Evolutionary conservation across 2,329 filamentous ascomycete species (phyloP).

Genomic region (Pestalotiopsis sp.): DNA sequence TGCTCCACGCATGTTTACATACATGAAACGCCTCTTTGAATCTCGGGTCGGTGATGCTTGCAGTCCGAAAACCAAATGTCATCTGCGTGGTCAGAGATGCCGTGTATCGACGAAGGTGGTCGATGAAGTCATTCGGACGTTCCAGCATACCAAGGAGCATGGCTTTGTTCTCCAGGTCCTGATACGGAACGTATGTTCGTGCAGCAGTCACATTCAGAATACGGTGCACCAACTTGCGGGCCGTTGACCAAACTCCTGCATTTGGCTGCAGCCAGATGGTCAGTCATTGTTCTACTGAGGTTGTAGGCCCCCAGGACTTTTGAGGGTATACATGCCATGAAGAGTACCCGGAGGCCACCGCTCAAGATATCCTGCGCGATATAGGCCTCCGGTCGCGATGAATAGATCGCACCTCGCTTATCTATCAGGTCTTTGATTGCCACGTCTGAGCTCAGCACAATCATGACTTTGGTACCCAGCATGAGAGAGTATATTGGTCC

Average conservation of each 20-base stretch:
- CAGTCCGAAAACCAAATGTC: constrained; percentile 47
- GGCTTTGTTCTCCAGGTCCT: constrained; percentile 56
- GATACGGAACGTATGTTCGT: constrained; percentile 53
- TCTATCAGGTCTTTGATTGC: constrained; percentile 55
- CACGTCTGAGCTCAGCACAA: constrained; percentile 47
- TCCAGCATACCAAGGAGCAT: constrained; percentile 53
- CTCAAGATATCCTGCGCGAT: constrained; percentile 36
- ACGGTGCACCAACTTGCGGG: constrained; percentile 41
- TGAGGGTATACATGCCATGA: constrained; percentile 17
- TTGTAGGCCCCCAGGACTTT: not conserved
- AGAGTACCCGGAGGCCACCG: constrained; percentile 15
- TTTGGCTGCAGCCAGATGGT: constrained; percentile 24
- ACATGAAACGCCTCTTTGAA: constrained; percentile 32
- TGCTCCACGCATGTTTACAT: not conserved
- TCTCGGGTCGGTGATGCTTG: constrained; percentile 34
- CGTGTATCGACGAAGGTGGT: constrained; percentile 48
- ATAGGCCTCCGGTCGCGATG: constrained; percentile 42
- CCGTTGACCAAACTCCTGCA: constrained; percentile 33
- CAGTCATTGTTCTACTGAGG: not conserved
- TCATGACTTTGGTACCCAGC: constrained; percentile 46
- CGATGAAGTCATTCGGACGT: constrained; percentile 39
- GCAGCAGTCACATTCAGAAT: constrained; percentile 48
- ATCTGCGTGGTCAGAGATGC: constrained; percentile 51
- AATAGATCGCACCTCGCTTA: constrained; percentile 50
- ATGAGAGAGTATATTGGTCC: constrained; percentile 51